Evolutionary conservation across 2,329 filamentous ascomycete genomes (phyloP).

Genomic region (Xylariaceae sp.): DNA sequence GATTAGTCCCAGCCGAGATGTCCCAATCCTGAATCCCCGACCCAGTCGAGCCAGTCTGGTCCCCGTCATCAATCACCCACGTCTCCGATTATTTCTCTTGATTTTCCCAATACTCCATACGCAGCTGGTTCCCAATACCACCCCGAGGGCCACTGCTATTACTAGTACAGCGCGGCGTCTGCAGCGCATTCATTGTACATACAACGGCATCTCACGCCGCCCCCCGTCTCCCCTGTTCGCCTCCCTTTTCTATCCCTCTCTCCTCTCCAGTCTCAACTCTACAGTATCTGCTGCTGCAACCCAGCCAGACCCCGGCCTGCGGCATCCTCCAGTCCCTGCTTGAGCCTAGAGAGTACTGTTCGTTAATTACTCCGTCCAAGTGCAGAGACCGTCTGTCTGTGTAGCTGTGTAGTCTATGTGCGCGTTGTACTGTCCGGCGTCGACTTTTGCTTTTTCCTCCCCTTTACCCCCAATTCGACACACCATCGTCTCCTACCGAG

Average conservation of each 20-base stretch:
- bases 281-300: conserved; percentile 15
- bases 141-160: conserved; percentile 14
- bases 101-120: conserved; percentile 7
- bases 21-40: conserved; percentile 10
- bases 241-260: conserved; percentile 18
- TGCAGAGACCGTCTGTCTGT: conserved; percentile 1
- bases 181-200: conserved; percentile 15
- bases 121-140: conserved; percentile 22
- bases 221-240: conserved; percentile 26
- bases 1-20: too few species aligned
- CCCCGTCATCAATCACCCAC: conserved; percentile 20
- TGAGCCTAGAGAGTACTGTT: conserved; percentile 2
- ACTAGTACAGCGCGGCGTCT: conserved; percentile 20
- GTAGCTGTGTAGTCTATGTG: conserved; percentile 22
- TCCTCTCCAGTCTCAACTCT: conserved; percentile 18
- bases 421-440: conserved; percentile 26
- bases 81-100: conserved; percentile 34
- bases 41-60: conserved; percentile 19
- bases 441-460: conserved; percentile 10
- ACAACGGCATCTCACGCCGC: conserved; percentile 26
- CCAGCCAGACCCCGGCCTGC: too few species aligned
- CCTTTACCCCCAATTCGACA: not conserved
- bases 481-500: conserved; percentile 2
- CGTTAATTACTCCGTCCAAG: too few species aligned
- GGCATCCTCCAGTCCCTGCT: too few species aligned